Percentiles rank a stretch among this genome's conserved stretches.
phyloP scores from a whole-genome alignment of 2,329 filamentous ascomycete genomes.

The Pyrenophora seminiperda region DNA sequence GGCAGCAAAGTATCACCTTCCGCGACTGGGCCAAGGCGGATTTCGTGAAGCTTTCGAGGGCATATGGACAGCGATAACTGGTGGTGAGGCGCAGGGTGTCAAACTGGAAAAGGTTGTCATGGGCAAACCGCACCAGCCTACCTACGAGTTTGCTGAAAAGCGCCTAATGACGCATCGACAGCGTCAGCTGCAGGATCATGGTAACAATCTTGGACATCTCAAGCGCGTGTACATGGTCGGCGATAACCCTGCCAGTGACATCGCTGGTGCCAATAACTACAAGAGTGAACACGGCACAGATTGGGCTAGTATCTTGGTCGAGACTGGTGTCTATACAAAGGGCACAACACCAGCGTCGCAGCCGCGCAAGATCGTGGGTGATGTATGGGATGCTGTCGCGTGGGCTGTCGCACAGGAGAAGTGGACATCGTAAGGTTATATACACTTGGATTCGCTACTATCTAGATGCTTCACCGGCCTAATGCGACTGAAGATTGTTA shows the following conservation, averaged over 20 bases:
- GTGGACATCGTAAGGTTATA: constrained; percentile 42
- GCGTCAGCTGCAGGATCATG: constrained; percentile 49
- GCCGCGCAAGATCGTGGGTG: constrained; percentile 70
- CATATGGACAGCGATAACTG: constrained; percentile 75
- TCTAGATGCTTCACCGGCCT: background rate
- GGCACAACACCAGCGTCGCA: constrained; percentile 61
- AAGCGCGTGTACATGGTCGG: constrained; percentile 91
- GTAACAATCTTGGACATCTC: constrained; percentile 54
- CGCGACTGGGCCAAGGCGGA: constrained; percentile 87
- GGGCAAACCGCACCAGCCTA: constrained; percentile 79
- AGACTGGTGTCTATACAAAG: constrained; percentile 75
- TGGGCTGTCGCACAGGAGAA: constrained; percentile 68
- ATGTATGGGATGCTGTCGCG: constrained; percentile 76
- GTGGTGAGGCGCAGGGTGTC: constrained; percentile 58
- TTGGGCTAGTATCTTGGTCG: constrained; percentile 78
- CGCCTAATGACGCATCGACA: constrained; percentile 68
- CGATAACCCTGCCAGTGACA: constrained; percentile 77
- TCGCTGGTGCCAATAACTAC: constrained; percentile 82
- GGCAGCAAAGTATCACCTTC: constrained; percentile 82
- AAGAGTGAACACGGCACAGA: constrained; percentile 67
- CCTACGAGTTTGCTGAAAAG: constrained; percentile 83
- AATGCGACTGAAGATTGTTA: background rate
- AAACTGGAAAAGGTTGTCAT: constrained; percentile 69
- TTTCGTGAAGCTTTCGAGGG: constrained; percentile 83
- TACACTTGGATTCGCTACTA: background rate